Evolutionary conservation across 441 rosid genomes (phyloP), one percentile per base, ranked within the genome.

Genomic region (Pelargonium cotyledonis): DNA sequence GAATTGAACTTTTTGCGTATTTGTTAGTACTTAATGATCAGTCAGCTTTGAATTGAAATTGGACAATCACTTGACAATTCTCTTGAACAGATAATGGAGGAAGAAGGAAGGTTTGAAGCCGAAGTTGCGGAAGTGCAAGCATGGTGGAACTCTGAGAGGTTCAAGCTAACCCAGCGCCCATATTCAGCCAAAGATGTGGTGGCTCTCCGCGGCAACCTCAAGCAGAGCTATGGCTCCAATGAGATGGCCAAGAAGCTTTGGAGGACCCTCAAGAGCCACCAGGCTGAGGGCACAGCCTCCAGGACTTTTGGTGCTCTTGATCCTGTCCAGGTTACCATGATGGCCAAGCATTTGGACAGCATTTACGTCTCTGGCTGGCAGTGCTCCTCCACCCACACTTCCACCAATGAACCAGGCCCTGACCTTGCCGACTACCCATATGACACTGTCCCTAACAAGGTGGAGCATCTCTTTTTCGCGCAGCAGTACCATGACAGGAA

Each of bases 341-440:
- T 91, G 99, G 96, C 93, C 70, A 89, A 87, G 75, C 87, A 88
- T 81, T 76, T 91, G 66, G 96, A 94, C 85, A 76, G 86, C 29
- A 88, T 91, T 60, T 94, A 91, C 11, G 92, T 91, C 72, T 94
- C 96, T 3, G 98, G 98, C 18, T 91, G 97, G 97, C 97, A 94
- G 71, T 94, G 98, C 81, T 94, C 97, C 8, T 94, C 98, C 18
- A 94, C 97, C 10, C 96, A 89, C 80, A 88, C 96, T 26, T 69
- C 82, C 67, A 88, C 96, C 70, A 91, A 89, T 12, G 97, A 88
- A 72, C 97, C 96, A 3, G 99, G 97, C 19, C 99, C 97, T 0
- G 96, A 91, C 77, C 97, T 91, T 5, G 97, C 97, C 5, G 97
- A 89, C 64, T 94, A 94, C 66, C 97, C 97, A 0, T 89, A 89